Percentiles rank a stretch among this genome's conserved stretches.
phyloP scores from a whole-genome alignment of 441 rosid genomes.

The Gossypium gossypioides region DNA sequence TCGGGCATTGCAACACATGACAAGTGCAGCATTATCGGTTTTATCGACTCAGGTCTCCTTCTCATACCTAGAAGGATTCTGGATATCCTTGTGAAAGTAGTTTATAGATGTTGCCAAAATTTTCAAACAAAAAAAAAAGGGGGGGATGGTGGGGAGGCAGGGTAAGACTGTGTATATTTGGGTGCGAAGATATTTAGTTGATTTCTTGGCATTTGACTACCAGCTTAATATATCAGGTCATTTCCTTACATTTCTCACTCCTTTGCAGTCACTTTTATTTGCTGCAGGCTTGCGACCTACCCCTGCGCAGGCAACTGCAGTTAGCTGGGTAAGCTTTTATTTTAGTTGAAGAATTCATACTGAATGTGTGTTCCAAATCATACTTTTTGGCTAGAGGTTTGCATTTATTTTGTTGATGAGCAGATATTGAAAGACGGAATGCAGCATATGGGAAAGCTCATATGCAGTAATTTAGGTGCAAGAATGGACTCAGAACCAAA shows the following conservation, averaged over 20 bases:
- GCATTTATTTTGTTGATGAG: constrained; percentile 10
- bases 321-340: constrained; percentile 75
- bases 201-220: neutral
- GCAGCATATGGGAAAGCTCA: constrained; percentile 88
- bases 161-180: neutral
- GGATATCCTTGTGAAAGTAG: neutral
- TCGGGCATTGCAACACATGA: constrained; percentile 75
- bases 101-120: neutral
- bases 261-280: constrained; percentile 82
- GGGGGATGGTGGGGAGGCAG: neutral
- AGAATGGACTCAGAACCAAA: constrained; percentile 98
- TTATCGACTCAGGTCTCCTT: constrained; percentile 83
- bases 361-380: neutral
- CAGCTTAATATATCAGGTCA: neutral
- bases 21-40: constrained; percentile 79
- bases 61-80: constrained; percentile 3
- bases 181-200: neutral
- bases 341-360: neutral
- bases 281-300: constrained; percentile 97
- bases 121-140: neutral
- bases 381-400: neutral
- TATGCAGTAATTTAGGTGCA: constrained; percentile 89
- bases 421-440: constrained; percentile 92
- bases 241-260: constrained; percentile 33
- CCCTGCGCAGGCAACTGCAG: constrained; percentile 89